Conservation (phyloP, 2,329 filamentous ascomycete genomes). For the Fusarium tupiense region DNA sequence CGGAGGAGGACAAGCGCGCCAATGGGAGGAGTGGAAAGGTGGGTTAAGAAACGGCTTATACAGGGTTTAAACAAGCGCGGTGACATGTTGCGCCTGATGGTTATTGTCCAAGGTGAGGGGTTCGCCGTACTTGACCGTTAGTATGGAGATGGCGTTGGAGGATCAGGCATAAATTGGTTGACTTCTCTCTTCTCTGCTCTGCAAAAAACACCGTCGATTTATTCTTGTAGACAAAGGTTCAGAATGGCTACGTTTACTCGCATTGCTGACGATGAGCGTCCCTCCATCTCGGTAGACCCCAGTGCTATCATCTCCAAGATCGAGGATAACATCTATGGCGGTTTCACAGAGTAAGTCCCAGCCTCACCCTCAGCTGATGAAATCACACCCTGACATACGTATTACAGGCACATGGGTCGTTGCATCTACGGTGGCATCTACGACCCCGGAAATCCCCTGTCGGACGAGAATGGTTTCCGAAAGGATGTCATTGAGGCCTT, state of each 20-base stretch:
- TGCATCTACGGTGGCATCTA: constrained; percentile 91
- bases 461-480: constrained; percentile 79
- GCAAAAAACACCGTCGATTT: background rate
- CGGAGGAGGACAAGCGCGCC: background rate
- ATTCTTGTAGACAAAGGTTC: background rate
- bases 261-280: constrained; percentile 67
- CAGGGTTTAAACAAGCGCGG: background rate
- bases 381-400: background rate
- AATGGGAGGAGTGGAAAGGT: background rate
- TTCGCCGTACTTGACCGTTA: constrained; percentile 4
- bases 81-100: background rate
- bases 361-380: background rate
- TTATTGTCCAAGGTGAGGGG: background rate
- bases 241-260: constrained; percentile 79
- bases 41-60: background rate
- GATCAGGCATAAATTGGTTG: background rate
- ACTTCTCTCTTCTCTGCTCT: background rate
- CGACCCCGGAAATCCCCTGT: constrained; percentile 77
- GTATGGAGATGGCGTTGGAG: background rate
- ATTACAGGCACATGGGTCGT: constrained; percentile 80
- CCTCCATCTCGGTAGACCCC: constrained; percentile 73
- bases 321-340: constrained; percentile 83
- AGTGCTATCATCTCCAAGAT: constrained; percentile 75
- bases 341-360: constrained; percentile 78
- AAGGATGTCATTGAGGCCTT: constrained; percentile 81